phyloP scores from a whole-genome alignment of 768 basidiomycete genomes.

The Astraeus odoratus region DNA sequence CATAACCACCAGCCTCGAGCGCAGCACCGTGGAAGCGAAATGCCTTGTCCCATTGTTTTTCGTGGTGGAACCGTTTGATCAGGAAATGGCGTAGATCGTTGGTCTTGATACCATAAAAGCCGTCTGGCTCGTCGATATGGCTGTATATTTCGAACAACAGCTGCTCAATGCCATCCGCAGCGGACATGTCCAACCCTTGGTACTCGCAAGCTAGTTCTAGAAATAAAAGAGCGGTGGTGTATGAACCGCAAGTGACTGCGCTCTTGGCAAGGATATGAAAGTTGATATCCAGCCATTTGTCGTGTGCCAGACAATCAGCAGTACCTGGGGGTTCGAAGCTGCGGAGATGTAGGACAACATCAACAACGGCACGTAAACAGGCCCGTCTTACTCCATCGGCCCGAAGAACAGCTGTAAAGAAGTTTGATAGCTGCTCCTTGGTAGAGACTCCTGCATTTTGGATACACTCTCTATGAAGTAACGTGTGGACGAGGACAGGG shows the following conservation, averaged over 20 bases:
- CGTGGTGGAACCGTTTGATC: conserved; percentile 83
- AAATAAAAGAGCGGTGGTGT: conserved; percentile 86
- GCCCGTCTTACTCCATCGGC: conserved; percentile 32
- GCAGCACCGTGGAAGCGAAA: conserved; percentile 86
- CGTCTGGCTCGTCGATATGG: conserved; percentile 95
- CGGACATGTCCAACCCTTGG: conserved; percentile 21
- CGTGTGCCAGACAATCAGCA: conserved; percentile 43
- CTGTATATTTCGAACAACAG: conserved; percentile 89
- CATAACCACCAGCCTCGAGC: conserved; percentile 52
- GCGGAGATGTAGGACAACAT: conserved; percentile 75
- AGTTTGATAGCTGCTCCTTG: conserved; percentile 16
- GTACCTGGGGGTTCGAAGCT: conserved; percentile 41
- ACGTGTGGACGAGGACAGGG: conserved; percentile 67
- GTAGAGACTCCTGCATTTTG: conserved; percentile 4
- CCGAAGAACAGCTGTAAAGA: conserved; percentile 21
- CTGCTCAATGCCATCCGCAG: conserved; percentile 43
- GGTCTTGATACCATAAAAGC: conserved; percentile 91
- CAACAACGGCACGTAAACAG: conserved; percentile 55
- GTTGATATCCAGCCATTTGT: conserved; percentile 80
- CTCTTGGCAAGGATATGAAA: conserved; percentile 63
- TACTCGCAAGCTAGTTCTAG: conserved; percentile 71
- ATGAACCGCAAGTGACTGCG: conserved; percentile 74
- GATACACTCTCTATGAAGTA: conserved; percentile 37
- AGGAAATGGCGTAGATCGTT: conserved; percentile 74
- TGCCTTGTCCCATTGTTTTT: conserved; percentile 87